Percentiles rank a stretch among this genome's conserved stretches.
These are phyloP conservation scores for Brassica cretica DNA, from an alignment of 345 rosid species.

Conservation along the genomic window DNA sequence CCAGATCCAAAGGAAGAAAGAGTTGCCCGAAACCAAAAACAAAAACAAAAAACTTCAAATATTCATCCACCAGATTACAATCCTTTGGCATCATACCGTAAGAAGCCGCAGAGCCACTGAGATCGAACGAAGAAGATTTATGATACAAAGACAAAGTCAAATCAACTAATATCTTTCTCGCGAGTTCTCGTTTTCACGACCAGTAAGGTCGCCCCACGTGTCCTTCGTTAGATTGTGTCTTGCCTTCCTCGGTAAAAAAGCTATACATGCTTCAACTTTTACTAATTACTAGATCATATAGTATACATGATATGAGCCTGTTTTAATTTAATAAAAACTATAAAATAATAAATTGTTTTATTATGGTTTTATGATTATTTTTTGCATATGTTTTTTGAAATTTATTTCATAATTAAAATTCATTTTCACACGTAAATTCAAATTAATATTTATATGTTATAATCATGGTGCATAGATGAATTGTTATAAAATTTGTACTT, in stretches of 20 bases:
- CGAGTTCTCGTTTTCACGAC: background rate
- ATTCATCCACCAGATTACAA: background rate
- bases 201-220: background rate
- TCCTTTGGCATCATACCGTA: background rate
- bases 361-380: no score
- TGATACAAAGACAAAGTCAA: background rate
- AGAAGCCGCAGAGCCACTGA: background rate
- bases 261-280: background rate
- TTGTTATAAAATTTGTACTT: no score
- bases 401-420: no score
- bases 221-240: background rate
- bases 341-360: no score
- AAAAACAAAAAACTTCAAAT: background rate
- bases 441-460: no score
- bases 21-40: background rate
- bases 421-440: no score
- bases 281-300: background rate
- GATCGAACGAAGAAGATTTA: background rate
- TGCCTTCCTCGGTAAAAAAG: background rate
- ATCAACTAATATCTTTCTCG: no score
- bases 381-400: no score
- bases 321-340: no score
- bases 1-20: background rate
- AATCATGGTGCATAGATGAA: no score
- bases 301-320: no score